Conservation (phyloP, 768 basidiomycete species). For the Pleurotus ostreatus region DNA sequence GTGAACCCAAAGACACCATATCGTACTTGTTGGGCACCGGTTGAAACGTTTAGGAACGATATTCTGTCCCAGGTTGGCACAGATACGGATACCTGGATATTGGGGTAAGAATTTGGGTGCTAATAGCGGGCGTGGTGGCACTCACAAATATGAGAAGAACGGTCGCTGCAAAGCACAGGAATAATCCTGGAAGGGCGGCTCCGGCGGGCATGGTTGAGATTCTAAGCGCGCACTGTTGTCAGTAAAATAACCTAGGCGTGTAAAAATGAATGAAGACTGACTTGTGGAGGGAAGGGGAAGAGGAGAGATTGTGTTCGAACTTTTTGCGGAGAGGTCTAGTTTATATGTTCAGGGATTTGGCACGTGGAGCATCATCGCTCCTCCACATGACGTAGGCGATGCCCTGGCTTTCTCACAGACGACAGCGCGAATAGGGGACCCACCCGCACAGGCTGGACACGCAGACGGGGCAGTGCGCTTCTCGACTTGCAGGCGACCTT, state of each 20-base stretch:
- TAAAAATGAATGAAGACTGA: neutral
- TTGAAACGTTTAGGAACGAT: slow-evolving; percentile 58
- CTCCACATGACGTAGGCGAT: too few relatives aligned
- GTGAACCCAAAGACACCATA: slow-evolving; percentile 83
- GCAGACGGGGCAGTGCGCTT: too few relatives aligned
- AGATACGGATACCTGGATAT: slow-evolving; percentile 59
- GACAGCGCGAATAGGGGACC: too few relatives aligned
- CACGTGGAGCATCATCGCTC: neutral
- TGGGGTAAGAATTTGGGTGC: neutral
- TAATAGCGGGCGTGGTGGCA: neutral
- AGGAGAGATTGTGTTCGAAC: neutral
- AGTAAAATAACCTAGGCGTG: neutral
- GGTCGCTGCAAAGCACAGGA: slow-evolving; percentile 69
- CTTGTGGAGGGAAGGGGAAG: neutral
- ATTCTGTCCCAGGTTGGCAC: slow-evolving; percentile 70
- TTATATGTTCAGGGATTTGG: neutral
- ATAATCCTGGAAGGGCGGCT: slow-evolving; percentile 64
- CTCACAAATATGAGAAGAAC: slow-evolving; percentile 67
- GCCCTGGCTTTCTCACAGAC: too few relatives aligned
- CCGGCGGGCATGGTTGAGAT: slow-evolving; percentile 41
- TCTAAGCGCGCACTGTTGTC: neutral
- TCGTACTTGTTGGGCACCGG: slow-evolving; percentile 31
- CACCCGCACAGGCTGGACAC: too few relatives aligned
- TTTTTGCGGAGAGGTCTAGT: neutral
- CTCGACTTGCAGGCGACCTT: too few relatives aligned